Conservation (phyloP, 2,329 filamentous ascomycete genomes). For the Penicillium sp. region DNA sequence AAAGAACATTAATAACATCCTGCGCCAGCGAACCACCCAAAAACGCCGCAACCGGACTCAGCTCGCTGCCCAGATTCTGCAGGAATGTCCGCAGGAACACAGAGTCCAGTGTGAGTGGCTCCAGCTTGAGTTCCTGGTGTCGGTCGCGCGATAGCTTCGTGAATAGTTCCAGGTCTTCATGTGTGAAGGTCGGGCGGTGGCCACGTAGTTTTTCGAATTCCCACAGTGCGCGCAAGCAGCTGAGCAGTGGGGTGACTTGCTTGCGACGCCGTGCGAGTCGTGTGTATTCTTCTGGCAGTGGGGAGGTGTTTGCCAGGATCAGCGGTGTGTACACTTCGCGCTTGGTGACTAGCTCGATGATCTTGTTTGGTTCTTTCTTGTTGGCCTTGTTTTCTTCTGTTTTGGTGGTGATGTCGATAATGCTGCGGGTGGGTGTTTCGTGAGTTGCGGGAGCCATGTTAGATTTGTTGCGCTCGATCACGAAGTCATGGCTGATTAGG, state of each 20-base stretch:
- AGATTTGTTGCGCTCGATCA: slow-evolving; percentile 79
- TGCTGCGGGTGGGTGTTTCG: slow-evolving; percentile 75
- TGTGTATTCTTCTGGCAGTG: slow-evolving; percentile 68
- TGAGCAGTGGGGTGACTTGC: slow-evolving; percentile 78
- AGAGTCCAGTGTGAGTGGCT: slow-evolving; percentile 64
- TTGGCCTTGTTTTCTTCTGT: slow-evolving; percentile 69
- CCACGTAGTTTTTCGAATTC: slow-evolving; percentile 68
- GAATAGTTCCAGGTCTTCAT: slow-evolving; percentile 71
- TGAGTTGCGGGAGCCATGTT: slow-evolving; percentile 65
- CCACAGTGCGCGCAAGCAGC: slow-evolving; percentile 87
- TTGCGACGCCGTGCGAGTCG: slow-evolving; percentile 67
- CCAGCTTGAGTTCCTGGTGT: slow-evolving; percentile 71
- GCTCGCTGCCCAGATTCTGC: slow-evolving; percentile 79
- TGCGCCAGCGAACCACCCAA: slow-evolving; percentile 89
- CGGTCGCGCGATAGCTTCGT: slow-evolving; percentile 74
- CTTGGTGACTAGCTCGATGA: slow-evolving; percentile 84
- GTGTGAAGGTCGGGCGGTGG: slow-evolving; percentile 56
- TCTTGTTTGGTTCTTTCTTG: slow-evolving; percentile 72
- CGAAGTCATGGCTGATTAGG: slow-evolving; percentile 83
- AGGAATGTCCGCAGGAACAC: slow-evolving; percentile 81
- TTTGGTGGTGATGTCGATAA: slow-evolving; percentile 70
- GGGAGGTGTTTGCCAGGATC: slow-evolving; percentile 77
- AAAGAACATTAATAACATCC: slow-evolving; percentile 95
- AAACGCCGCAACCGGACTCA: slow-evolving; percentile 84
- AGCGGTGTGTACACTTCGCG: slow-evolving; percentile 87